Percentiles rank a stretch among this genome's conserved stretches.
phyloP scores from a whole-genome alignment of 176 grass and related monocot species.

The Eragrostis nindensis region DNA sequence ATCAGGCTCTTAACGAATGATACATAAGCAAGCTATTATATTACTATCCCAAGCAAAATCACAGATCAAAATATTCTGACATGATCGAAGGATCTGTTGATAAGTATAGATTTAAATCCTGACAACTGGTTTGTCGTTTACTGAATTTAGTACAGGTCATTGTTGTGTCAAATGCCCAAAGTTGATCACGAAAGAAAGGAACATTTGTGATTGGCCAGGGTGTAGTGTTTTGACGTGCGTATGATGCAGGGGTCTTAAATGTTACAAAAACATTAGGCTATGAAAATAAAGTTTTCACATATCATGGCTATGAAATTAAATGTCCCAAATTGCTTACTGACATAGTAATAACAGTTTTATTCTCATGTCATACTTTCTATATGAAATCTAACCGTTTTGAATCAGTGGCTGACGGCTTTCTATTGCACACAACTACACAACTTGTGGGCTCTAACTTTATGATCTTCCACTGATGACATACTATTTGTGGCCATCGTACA shows the following conservation, averaged over 20 bases:
- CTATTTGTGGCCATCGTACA: background rate
- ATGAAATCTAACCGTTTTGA: too few relatives aligned
- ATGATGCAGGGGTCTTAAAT: background rate
- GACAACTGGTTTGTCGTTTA: conserved; percentile 10
- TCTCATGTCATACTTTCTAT: too few relatives aligned
- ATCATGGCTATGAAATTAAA: too few relatives aligned
- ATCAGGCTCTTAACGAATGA: background rate
- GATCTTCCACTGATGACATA: background rate
- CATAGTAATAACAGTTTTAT: too few relatives aligned
- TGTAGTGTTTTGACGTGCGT: background rate
- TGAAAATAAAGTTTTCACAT: too few relatives aligned
- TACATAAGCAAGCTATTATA: background rate
- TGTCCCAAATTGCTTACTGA: too few relatives aligned
- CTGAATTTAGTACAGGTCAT: background rate
- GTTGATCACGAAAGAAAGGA: background rate
- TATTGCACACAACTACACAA: background rate
- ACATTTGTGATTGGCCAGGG: background rate
- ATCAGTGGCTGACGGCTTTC: too few relatives aligned
- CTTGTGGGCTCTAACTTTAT: too few relatives aligned
- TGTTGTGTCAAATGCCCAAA: background rate
- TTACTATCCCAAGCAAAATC: background rate
- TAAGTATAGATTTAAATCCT: background rate
- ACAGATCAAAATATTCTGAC: background rate
- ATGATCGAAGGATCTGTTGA: conserved; percentile 2
- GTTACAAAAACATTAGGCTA: too few relatives aligned